Base-by-base conservation (phyloP, 2,329 filamentous ascomycete genomes). In the Colletotrichum sp. region DNA sequence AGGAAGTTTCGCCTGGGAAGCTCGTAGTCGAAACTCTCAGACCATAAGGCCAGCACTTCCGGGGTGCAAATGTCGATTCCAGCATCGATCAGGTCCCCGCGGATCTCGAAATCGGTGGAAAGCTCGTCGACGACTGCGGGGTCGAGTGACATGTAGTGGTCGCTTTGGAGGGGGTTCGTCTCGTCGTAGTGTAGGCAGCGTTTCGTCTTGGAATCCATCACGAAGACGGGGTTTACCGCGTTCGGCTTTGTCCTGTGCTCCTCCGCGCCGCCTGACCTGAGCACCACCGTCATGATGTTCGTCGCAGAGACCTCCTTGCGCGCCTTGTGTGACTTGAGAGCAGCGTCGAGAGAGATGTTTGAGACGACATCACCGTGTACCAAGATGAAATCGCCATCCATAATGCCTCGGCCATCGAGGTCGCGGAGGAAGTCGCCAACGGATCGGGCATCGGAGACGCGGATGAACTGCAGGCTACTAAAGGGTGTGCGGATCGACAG, bases 1-100 rank as follows among this genome's bases (percentile, higher is more conserved):
- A 99, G 85, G 79, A 98, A 98, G 79, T 98, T 95, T 79, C 93
- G 93, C 69, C 96, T 91, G 2, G 96, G 95, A 9, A 95, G 89
- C 82, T 98, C 95, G 82, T 98, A 98, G 82, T 99, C 96, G 79
- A 98, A 99, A 81, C 96, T 98, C 84, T 99, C 97, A 11, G 95
- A 97, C 95, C 97, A 99, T 71, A 98, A 86, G 9, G 96, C 96
- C 57, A 98, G 89, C 11, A 98, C 96, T 80, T 98, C 97, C 0
- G 96, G 96, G 1, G 97, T 98, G 84, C 96, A 98, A 76, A 99
- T 98, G 81, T 99, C 97, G 79, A 99, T 97, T 66, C 95, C 94
- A 78, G 95, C 96, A 83, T 99, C 97, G 75, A 98, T 94, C 72
- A 99, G 86, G 83, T 99, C 96, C 76, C 93, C 91, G 51, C 96